phyloP scores from a whole-genome alignment of 2,329 filamentous ascomycete genomes.

The Paracamarosporium sp. region DNA sequence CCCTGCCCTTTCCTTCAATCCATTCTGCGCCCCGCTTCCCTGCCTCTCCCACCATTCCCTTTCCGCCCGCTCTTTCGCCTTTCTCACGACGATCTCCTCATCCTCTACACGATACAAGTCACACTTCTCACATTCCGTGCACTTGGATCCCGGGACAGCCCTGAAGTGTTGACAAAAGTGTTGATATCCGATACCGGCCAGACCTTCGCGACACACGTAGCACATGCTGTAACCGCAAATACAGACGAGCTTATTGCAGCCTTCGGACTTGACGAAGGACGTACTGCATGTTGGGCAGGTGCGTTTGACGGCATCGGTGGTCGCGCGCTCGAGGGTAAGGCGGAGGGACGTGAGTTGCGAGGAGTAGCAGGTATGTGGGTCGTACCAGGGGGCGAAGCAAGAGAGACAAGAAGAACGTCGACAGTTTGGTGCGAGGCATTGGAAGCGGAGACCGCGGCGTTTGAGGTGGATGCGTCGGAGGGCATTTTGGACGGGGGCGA shows the following conservation, averaged over 20 bases:
- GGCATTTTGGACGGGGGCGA: slow-evolving; percentile 62
- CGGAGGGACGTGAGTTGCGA: slow-evolving; percentile 75
- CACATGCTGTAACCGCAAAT: slow-evolving; percentile 98
- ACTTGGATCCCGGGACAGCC: slow-evolving; percentile 76
- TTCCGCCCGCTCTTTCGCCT: slow-evolving; percentile 53
- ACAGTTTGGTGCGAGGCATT: slow-evolving; percentile 75
- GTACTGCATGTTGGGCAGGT: slow-evolving; percentile 92
- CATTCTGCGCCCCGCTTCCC: slow-evolving; percentile 28
- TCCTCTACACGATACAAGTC: slow-evolving; percentile 59
- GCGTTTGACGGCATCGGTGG: slow-evolving; percentile 92
- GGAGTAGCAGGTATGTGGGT: slow-evolving; percentile 90
- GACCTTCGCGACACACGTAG: slow-evolving; percentile 81
- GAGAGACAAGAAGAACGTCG: slow-evolving; percentile 75
- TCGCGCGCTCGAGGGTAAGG: slow-evolving; percentile 88
- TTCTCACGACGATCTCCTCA: slow-evolving; percentile 50
- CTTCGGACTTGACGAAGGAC: slow-evolving; percentile 88
- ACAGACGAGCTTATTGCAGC: slow-evolving; percentile 97
- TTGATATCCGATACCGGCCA: slow-evolving; percentile 75
- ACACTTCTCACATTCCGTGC: slow-evolving; percentile 74
- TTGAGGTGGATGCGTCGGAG: slow-evolving; percentile 72
- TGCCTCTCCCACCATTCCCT: slow-evolving; percentile 54
- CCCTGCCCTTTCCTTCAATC: slow-evolving; percentile 28
- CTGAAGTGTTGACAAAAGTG: slow-evolving; percentile 98
- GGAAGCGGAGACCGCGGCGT: slow-evolving; percentile 77
- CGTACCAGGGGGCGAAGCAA: slow-evolving; percentile 82